phyloP scores from a whole-genome alignment of 169 alveolate genomes.

The Pseudocohnilembus persalinus region DNA sequence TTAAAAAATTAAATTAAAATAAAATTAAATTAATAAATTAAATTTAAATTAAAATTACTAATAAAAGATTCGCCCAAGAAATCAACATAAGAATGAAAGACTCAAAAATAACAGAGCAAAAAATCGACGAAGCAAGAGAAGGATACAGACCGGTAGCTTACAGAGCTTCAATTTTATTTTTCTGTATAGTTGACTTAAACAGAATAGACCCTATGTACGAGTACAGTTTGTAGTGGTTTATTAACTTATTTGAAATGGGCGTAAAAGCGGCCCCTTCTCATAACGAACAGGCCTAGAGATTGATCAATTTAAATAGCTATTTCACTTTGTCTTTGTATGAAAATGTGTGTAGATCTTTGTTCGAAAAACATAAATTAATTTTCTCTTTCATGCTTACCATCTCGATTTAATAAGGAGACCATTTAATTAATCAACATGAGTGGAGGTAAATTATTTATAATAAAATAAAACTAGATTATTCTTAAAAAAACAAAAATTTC shows the following conservation, averaged over 20 bases:
- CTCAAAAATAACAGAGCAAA: slow-evolving; percentile 90
- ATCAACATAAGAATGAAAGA: slow-evolving; percentile 87
- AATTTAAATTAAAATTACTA: no score
- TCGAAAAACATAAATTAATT: slow-evolving; percentile 88
- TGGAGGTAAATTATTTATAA: no score
- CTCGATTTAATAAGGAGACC: slow-evolving; percentile 73
- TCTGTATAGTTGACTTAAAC: slow-evolving; percentile 91
- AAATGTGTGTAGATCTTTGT: slow-evolving; percentile 91
- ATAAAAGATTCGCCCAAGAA: slow-evolving; percentile 82
- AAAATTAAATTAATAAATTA: slow-evolving; percentile 53
- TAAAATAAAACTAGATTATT: no score
- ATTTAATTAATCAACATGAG: slow-evolving; percentile 77
- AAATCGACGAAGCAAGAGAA: slow-evolving; percentile 92
- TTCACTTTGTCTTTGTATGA: slow-evolving; percentile 89
- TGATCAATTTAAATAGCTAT: slow-evolving; percentile 82
- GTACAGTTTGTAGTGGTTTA: slow-evolving; percentile 95
- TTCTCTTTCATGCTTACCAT: slow-evolving; percentile 88
- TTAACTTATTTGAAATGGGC: slow-evolving; percentile 88
- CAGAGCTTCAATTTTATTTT: slow-evolving; percentile 91
- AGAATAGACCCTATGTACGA: slow-evolving; percentile 96
- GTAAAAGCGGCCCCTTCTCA: slow-evolving; percentile 83
- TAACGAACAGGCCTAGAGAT: slow-evolving; percentile 79
- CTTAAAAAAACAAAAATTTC: no score
- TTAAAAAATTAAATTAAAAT: slow-evolving; percentile 64
- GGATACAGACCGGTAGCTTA: slow-evolving; percentile 92